Conservation (phyloP, 75 land plant genomes). For the Cunninghamia lanceolata region DNA sequence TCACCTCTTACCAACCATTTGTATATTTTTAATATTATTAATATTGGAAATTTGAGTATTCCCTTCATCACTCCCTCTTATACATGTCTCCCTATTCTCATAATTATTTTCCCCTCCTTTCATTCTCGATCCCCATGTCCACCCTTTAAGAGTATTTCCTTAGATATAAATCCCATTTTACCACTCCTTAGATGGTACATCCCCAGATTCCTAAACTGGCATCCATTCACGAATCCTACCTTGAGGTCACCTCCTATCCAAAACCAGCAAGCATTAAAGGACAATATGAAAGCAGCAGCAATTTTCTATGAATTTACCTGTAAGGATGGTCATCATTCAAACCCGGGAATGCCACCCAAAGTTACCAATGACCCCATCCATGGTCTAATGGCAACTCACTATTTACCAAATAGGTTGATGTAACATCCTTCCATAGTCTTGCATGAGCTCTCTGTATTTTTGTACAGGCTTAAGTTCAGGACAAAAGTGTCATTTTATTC, state of each 20-base stretch:
- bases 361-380: neutral
- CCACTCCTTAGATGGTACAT: neutral
- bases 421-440: neutral
- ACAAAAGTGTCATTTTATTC: neutral
- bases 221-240: neutral
- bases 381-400: neutral
- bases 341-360: neutral
- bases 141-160: neutral
- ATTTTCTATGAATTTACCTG: neutral
- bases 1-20: too few relatives aligned
- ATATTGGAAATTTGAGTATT: too few relatives aligned
- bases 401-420: neutral
- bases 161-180: neutral
- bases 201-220: neutral
- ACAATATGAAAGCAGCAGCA: neutral
- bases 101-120: neutral
- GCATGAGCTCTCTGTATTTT: neutral
- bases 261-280: neutral
- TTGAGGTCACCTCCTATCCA: neutral
- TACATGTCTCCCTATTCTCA: neutral
- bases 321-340: neutral
- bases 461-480: neutral
- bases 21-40: too few relatives aligned
- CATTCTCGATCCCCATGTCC: neutral
- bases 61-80: too few relatives aligned